phyloP scores from a whole-genome alignment of 169 alveolate species.

The Neospora caninum region DNA sequence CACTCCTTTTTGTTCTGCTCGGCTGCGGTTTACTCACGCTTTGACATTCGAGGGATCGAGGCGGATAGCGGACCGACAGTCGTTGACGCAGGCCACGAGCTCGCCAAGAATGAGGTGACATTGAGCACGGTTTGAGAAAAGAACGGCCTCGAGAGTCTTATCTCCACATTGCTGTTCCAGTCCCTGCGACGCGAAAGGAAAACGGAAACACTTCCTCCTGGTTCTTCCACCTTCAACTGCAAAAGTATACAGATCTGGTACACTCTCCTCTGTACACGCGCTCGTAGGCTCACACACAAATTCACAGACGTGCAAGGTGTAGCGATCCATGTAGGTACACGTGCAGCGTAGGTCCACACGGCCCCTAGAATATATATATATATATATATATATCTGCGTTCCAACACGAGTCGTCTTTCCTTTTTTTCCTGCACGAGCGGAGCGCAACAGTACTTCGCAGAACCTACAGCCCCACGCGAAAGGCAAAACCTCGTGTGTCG shows the following conservation, averaged over 20 bases:
- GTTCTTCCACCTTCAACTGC: background rate
- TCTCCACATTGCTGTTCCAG: slow-evolving; percentile 63
- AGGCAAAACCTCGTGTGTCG: too few relatives aligned
- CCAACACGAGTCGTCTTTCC: too few relatives aligned
- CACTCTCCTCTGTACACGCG: background rate
- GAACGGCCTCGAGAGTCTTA: slow-evolving; percentile 52
- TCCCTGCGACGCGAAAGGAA: slow-evolving; percentile 57
- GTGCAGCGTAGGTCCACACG: too few relatives aligned
- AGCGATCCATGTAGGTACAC: background rate
- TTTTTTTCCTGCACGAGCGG: too few relatives aligned
- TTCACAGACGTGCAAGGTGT: too few relatives aligned
- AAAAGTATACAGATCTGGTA: background rate
- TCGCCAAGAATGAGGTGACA: slow-evolving; percentile 57
- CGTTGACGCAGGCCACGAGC: slow-evolving; percentile 69
- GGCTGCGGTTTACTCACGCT: slow-evolving; percentile 33
- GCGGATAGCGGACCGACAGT: slow-evolving; percentile 64
- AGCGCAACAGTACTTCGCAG: too few relatives aligned
- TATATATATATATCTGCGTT: background rate
- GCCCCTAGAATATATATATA: background rate
- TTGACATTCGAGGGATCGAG: slow-evolving; percentile 65
- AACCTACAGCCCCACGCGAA: too few relatives aligned
- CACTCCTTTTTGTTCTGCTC: too few relatives aligned
- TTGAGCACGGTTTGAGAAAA: slow-evolving; percentile 71
- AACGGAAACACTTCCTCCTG: slow-evolving; percentile 54
- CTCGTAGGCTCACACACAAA: background rate